These are phyloP conservation scores for Penicillium tannophilum DNA, from an alignment of 495 filamentous ascomycete genomes.

Conservation along the genomic window DNA sequence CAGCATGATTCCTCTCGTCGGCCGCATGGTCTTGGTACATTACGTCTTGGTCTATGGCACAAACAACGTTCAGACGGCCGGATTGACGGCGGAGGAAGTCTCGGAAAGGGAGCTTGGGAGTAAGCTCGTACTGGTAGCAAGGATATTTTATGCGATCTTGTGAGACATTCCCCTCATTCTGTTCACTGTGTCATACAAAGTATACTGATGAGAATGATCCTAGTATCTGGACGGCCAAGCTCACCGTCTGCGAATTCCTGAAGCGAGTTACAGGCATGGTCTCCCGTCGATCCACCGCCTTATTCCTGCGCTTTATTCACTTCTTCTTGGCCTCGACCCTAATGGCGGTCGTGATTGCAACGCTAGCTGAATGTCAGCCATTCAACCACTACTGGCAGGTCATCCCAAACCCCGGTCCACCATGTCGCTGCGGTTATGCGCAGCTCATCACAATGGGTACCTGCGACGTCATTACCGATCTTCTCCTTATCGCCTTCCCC, in stretches of 20 bases:
- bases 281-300: conserved; percentile 72
- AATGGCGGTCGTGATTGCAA: conserved; percentile 74
- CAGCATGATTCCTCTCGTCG: conserved; percentile 75
- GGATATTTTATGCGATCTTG: conserved; percentile 61
- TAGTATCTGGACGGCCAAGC: conserved; percentile 91
- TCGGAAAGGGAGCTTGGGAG: conserved; percentile 51
- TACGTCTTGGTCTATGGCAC: conserved; percentile 82
- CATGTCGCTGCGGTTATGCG: conserved; percentile 80
- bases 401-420: conserved; percentile 79
- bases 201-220: not conserved
- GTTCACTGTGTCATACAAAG: not conserved
- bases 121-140: conserved; percentile 52
- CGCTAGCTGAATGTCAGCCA: conserved; percentile 83
- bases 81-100: conserved; percentile 45
- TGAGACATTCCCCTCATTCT: conserved; percentile 33
- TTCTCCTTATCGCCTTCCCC: conserved; percentile 84
- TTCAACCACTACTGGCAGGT: conserved; percentile 91
- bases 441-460: conserved; percentile 87
- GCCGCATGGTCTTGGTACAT: conserved; percentile 86
- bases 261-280: conserved; percentile 68
- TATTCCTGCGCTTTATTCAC: conserved; percentile 67
- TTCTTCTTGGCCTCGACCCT: conserved; percentile 77
- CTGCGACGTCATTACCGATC: conserved; percentile 84
- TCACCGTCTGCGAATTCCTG: conserved; percentile 88
- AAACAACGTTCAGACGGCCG: conserved; percentile 66